A percentile compares a stretch with the other conserved stretches of the same genome.
Evolutionary conservation across 306 rosid species (phyloP).

Genomic region (Delonix regia): DNA sequence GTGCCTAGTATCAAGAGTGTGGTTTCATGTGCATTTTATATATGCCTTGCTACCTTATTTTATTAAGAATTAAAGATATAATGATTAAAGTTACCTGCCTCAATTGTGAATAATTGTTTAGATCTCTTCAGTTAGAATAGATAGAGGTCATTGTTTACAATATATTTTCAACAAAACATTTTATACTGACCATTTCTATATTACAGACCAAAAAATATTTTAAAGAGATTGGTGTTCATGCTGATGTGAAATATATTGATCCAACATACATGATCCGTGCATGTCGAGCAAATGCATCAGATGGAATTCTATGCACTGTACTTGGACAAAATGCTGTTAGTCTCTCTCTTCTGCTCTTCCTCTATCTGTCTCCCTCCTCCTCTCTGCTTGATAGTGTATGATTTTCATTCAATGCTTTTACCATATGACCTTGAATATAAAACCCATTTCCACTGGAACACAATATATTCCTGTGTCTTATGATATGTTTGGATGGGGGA

Average conservation of each 20-base stretch:
- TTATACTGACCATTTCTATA: conserved; percentile 24
- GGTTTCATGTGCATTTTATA: not conserved
- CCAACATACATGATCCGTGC: conserved; percentile 99
- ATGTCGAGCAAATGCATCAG: conserved; percentile 95
- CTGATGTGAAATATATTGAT: conserved; percentile 93
- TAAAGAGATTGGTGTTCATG: conserved; percentile 76
- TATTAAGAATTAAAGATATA: not conserved
- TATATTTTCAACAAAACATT: not conserved
- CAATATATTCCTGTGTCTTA: not conserved
- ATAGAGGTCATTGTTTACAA: not conserved
- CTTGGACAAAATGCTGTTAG: conserved; percentile 98
- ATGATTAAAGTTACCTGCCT: not conserved
- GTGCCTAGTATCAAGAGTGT: not conserved
- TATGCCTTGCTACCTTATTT: not conserved
- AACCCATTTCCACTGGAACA: not conserved
- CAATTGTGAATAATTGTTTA: not conserved
- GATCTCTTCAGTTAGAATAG: conserved; percentile 2
- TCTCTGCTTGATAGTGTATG: not conserved
- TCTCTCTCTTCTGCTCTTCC: conserved; percentile 41
- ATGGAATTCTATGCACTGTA: conserved; percentile 94
- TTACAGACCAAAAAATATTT: conserved; percentile 74
- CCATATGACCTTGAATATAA: not conserved
- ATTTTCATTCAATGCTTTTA: no score
- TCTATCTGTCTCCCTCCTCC: not conserved
- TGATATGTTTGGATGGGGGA: not conserved